These are phyloP conservation scores for Fusarium nelsonii DNA, from an alignment of 2,329 filamentous ascomycete genomes.

Conservation along the genomic window DNA sequence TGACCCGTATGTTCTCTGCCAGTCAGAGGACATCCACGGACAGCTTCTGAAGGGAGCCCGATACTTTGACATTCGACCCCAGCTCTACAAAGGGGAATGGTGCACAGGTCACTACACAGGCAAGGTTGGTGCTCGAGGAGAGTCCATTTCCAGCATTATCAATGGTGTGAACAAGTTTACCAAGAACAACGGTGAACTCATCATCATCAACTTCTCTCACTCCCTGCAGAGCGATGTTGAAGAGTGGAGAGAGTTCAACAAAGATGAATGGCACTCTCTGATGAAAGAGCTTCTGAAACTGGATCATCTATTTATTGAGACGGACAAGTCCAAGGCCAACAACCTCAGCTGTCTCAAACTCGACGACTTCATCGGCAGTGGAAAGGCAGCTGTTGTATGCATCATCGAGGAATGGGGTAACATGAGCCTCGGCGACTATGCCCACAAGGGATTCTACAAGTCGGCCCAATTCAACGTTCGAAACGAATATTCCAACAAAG, in stretches of 20 bases:
- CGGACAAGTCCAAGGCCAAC: constrained; percentile 21
- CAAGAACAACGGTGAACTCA: not conserved
- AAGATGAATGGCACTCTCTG: constrained; percentile 16
- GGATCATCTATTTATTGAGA: not conserved
- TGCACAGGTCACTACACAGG: constrained; percentile 14
- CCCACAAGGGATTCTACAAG: constrained; percentile 18
- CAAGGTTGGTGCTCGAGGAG: constrained; percentile 11
- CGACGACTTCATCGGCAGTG: constrained; percentile 1
- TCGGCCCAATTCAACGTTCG: constrained; percentile 8
- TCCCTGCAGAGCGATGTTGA: constrained; percentile 7
- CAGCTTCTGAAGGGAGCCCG: not conserved
- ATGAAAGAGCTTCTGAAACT: constrained; percentile 21
- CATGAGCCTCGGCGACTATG: constrained; percentile 1
- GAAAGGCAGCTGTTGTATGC: constrained; percentile 2
- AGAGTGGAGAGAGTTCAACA: constrained; percentile 22
- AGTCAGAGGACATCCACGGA: not conserved
- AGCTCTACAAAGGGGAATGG: constrained; percentile 6
- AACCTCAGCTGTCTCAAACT: not conserved
- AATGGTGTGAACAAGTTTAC: constrained; percentile 10
- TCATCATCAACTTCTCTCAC: constrained; percentile 22
- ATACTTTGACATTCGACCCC: constrained; percentile 18
- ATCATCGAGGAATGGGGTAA: constrained; percentile 18
- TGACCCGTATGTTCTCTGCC: constrained; percentile 17
- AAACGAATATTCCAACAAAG: constrained; percentile 27
- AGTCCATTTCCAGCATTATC: constrained; percentile 4